Evolutionary conservation across 2,329 filamentous ascomycete genomes (phyloP).

Genomic region (Fusarium oligoseptatum): DNA sequence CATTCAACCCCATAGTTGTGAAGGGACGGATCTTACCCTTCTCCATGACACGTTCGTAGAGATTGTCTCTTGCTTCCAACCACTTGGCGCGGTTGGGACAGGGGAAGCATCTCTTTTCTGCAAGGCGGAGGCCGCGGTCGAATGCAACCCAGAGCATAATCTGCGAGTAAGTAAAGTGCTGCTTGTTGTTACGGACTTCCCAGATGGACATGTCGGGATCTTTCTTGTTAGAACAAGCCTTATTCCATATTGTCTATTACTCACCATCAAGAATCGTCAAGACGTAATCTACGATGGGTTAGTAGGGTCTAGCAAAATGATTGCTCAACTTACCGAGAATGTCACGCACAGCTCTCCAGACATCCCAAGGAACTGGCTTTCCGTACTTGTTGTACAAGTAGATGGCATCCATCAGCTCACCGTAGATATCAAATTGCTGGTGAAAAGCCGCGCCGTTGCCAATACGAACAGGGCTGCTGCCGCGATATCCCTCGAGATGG

Average conservation of each 20-base stretch:
- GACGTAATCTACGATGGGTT: constrained; percentile 68
- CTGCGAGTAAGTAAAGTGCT: constrained; percentile 86
- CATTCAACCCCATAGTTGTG: too few species aligned
- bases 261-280: constrained; percentile 73
- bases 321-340: constrained; percentile 63
- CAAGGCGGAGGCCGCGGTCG: constrained; percentile 78
- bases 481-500: constrained; percentile 80
- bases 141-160: constrained; percentile 88
- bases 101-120: constrained; percentile 81
- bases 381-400: constrained; percentile 86
- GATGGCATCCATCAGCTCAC: constrained; percentile 81
- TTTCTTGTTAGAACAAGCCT: constrained; percentile 36
- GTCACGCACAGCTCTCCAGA: constrained; percentile 78
- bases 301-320: neutral
- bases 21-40: constrained; percentile 58
- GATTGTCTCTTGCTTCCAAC: constrained; percentile 73
- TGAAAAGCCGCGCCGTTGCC: constrained; percentile 84
- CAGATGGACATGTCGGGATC: constrained; percentile 86
- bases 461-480: constrained; percentile 79
- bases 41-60: constrained; percentile 85
- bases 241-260: neutral
- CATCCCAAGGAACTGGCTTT: constrained; percentile 81
- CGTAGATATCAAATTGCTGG: constrained; percentile 84
- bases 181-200: constrained; percentile 82
- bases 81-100: constrained; percentile 78